Percentiles rank a stretch among this genome's conserved stretches.
These are phyloP conservation scores for Trichosanthes cucumerina DNA, from an alignment of 306 rosid species.

Conservation along the genomic window DNA sequence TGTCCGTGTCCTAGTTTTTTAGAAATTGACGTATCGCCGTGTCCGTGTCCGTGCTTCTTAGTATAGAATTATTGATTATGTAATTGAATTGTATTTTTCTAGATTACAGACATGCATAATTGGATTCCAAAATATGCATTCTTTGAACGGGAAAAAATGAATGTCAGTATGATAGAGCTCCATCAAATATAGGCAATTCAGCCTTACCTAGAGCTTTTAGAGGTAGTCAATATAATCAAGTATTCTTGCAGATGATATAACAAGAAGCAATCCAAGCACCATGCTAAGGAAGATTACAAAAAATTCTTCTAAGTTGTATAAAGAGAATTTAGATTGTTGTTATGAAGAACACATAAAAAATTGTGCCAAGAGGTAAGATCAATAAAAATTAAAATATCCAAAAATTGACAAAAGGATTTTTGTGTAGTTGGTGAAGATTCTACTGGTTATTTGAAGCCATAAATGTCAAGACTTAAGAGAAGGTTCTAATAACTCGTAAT, in stretches of 20 bases:
- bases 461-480: neutral
- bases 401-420: neutral
- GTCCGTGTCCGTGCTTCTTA: too few species aligned
- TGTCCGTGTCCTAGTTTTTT: too few species aligned
- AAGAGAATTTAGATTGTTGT: neutral
- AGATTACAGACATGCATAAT: neutral
- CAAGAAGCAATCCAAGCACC: neutral
- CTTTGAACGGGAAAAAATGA: neutral
- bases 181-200: conserved; percentile 1
- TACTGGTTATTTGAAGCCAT: neutral
- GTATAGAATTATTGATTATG: neutral
- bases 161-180: neutral
- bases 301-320: neutral
- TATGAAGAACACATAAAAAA: neutral
- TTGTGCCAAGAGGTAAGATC: neutral
- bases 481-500: neutral
- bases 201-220: neutral
- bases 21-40: too few species aligned
- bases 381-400: neutral
- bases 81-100: neutral
- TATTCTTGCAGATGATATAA: neutral
- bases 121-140: neutral
- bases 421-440: neutral
- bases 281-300: neutral
- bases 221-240: neutral